A percentile compares a stretch with the other conserved stretches of the same genome.
Evolutionary conservation across 2,329 filamentous ascomycete species (phyloP).

Genomic region (Mariannaea elegans): DNA sequence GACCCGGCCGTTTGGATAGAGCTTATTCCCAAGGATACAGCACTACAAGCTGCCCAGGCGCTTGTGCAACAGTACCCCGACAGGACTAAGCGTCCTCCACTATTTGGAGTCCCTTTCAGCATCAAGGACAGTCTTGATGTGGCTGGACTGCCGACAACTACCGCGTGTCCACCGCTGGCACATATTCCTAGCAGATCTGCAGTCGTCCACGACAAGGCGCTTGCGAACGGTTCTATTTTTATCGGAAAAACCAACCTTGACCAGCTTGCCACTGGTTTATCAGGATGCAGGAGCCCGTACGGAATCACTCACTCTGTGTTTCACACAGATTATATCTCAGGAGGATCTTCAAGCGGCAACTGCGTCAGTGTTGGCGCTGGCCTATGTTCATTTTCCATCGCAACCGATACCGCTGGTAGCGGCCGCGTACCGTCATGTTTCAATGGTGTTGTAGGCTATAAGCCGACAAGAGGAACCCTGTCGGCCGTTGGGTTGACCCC

Average conservation of each 20-base stretch:
- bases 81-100: slow-evolving; percentile 53
- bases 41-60: slow-evolving; percentile 5
- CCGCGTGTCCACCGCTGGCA: slow-evolving; percentile 58
- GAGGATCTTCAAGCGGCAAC: slow-evolving; percentile 65
- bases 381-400: slow-evolving; percentile 64
- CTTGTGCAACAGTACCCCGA: slow-evolving; percentile 3
- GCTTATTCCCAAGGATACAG: slow-evolving; percentile 50
- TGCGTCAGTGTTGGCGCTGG: slow-evolving; percentile 61
- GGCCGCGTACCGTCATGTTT: slow-evolving; percentile 59
- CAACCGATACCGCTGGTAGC: slow-evolving; percentile 63
- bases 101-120: slow-evolving; percentile 65
- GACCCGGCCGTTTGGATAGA: slow-evolving; percentile 26
- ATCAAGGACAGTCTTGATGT: slow-evolving; percentile 67
- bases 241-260: slow-evolving; percentile 66
- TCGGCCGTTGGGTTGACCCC: slow-evolving; percentile 57
- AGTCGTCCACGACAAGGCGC: slow-evolving; percentile 54
- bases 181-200: slow-evolving; percentile 54
- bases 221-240: slow-evolving; percentile 62
- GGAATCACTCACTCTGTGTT: slow-evolving; percentile 55
- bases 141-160: slow-evolving; percentile 58
- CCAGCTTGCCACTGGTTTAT: slow-evolving; percentile 69
- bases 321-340: slow-evolving; percentile 43
- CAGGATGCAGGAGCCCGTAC: slow-evolving; percentile 66
- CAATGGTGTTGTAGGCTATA: slow-evolving; percentile 62
- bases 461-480: slow-evolving; percentile 59